Percentiles rank a stretch among this genome's conserved stretches.
phyloP scores from a whole-genome alignment of 2,329 filamentous ascomycete genomes.

The Grosmannia serpens region DNA sequence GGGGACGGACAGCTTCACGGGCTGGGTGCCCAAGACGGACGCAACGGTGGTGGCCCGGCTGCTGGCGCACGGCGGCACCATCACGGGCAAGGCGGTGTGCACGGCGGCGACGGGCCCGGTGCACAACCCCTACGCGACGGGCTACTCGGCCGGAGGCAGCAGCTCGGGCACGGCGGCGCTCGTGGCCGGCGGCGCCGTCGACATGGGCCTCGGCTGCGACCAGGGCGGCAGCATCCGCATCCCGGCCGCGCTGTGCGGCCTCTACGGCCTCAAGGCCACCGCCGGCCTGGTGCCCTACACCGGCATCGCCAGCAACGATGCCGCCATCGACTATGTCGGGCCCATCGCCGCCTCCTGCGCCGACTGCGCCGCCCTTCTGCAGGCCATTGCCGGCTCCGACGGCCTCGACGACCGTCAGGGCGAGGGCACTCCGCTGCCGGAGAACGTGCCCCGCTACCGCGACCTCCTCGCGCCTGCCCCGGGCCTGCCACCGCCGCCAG shows the following conservation, averaged over 20 bases:
- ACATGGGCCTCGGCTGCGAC: conserved; percentile 22
- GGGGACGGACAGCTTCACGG: conserved; percentile 28
- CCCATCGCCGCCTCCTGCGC: conserved; percentile 18
- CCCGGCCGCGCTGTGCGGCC: conserved; percentile 18
- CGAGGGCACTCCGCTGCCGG: conserved; percentile 12
- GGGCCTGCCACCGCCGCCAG: neutral
- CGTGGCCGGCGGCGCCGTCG: conserved; percentile 23
- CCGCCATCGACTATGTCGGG: conserved; percentile 20
- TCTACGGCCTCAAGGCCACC: conserved; percentile 22
- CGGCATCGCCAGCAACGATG: conserved; percentile 19
- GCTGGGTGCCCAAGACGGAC: conserved; percentile 27
- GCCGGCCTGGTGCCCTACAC: conserved; percentile 23
- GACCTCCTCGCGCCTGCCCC: conserved; percentile 4
- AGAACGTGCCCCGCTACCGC: conserved; percentile 10
- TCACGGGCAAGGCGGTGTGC: conserved; percentile 31
- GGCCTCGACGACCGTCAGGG: conserved; percentile 22
- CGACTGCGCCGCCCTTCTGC: conserved; percentile 20
- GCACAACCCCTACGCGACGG: conserved; percentile 32
- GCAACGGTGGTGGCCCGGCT: conserved; percentile 31
- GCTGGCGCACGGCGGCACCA: conserved; percentile 27
- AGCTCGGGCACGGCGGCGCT: conserved; percentile 30
- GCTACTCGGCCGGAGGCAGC: conserved; percentile 36
- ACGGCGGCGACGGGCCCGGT: conserved; percentile 33
- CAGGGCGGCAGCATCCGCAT: conserved; percentile 24
- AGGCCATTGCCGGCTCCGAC: conserved; percentile 20